Percentiles rank a stretch among this genome's conserved stretches.
Conservation (phyloP, 2,329 filamentous ascomycete genomes). For the Dactylellina cionopaga region DNA sequence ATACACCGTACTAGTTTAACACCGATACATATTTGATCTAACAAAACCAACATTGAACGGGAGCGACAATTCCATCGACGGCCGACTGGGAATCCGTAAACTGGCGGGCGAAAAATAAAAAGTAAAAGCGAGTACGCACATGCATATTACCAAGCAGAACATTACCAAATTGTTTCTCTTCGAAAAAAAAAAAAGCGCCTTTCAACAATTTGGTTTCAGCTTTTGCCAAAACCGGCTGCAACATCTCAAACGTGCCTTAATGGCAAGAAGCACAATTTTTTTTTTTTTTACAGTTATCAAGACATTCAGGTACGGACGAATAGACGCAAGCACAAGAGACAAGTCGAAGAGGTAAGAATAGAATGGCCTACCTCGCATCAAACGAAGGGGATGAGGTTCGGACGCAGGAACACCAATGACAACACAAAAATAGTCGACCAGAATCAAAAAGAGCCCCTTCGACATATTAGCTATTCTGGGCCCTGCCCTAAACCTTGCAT, state of each 20-base stretch:
- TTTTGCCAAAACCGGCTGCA: constrained; percentile 35
- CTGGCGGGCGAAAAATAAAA: constrained; percentile 18
- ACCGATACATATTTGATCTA: no score
- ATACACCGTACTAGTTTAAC: neutral
- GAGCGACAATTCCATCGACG: constrained; percentile 21
- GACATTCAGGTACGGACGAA: no score
- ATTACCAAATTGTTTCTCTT: constrained; percentile 23
- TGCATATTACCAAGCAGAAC: no score
- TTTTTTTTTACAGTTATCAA: no score
- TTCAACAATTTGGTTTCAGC: constrained; percentile 25
- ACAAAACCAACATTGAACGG: constrained; percentile 3
- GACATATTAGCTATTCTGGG: neutral
- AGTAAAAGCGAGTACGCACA: no score
- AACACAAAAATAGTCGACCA: neutral
- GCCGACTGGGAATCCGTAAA: constrained; percentile 14
- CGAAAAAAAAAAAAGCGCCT: no score
- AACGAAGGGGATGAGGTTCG: constrained; percentile 21
- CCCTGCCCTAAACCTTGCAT: neutral
- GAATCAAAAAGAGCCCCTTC: neutral
- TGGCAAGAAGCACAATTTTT: constrained; percentile 19
- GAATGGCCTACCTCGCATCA: constrained; percentile 19
- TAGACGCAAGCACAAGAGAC: no score
- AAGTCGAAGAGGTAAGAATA: constrained; percentile 19
- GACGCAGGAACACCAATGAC: constrained; percentile 18
- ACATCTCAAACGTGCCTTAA: constrained; percentile 27